Evolutionary conservation across 2,329 filamentous ascomycete species (phyloP).

Genomic region (Dactylellina cionopaga): DNA sequence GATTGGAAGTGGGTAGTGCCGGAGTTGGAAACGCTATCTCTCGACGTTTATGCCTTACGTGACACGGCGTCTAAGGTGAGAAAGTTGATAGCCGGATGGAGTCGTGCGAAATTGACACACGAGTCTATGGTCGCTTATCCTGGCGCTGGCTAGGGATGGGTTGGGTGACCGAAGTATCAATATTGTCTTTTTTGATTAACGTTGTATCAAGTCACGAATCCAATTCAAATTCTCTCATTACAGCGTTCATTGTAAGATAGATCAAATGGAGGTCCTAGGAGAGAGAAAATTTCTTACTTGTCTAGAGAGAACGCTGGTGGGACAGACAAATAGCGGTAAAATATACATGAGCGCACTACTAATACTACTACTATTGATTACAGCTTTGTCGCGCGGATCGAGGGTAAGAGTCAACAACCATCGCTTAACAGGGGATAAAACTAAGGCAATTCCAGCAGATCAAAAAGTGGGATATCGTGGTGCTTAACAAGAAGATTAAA

Average conservation of each 20-base stretch:
- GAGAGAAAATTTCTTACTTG: neutral
- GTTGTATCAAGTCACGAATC: neutral
- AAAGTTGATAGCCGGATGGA: neutral
- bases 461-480: conserved; percentile 48
- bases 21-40: neutral
- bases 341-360: conserved; percentile 40
- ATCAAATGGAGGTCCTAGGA: neutral
- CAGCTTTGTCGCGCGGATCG: conserved; percentile 23
- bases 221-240: neutral
- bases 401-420: conserved; percentile 8
- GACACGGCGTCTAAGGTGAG: too few species aligned
- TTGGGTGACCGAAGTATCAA: too few species aligned
- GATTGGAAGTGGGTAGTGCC: conserved; percentile 1
- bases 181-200: too few species aligned
- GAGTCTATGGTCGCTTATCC: too few species aligned
- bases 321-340: conserved; percentile 17
- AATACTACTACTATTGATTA: conserved; percentile 37
- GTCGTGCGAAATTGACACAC: neutral
- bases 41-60: too few species aligned
- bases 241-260: neutral
- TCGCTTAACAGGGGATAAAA: conserved; percentile 6
- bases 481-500: conserved; percentile 16
- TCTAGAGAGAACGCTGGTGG: neutral
- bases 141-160: too few species aligned
- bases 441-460: conserved; percentile 2